Evolutionary conservation across 768 basidiomycete genomes (phyloP).

Genomic region (Leccinum sublutescens): DNA sequence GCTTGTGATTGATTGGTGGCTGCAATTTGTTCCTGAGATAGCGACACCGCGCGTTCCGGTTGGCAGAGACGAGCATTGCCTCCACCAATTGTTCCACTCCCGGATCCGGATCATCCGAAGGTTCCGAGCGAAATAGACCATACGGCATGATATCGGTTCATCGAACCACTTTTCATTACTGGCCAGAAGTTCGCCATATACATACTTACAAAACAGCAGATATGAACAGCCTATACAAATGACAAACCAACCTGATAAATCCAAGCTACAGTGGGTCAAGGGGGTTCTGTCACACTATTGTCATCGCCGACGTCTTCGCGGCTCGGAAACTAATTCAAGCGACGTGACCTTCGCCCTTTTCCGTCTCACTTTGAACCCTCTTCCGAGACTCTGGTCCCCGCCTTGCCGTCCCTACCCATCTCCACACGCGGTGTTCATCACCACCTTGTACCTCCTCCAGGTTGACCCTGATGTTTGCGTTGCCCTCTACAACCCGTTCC

Average conservation of each 20-base stretch:
- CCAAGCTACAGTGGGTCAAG: slow-evolving; percentile 21
- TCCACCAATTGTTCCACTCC: slow-evolving; percentile 28
- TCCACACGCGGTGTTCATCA: slow-evolving; percentile 88
- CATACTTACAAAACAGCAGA: slow-evolving; percentile 12
- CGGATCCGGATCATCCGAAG: slow-evolving; percentile 35
- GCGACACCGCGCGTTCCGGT: slow-evolving; percentile 13
- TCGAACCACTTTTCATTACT: slow-evolving; percentile 27
- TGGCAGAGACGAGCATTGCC: slow-evolving; percentile 30
- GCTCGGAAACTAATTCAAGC: slow-evolving; percentile 20
- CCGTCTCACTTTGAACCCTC: slow-evolving; percentile 28
- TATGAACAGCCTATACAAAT: slow-evolving; percentile 15
- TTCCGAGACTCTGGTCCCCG: slow-evolving; percentile 35
- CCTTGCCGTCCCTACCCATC: slow-evolving; percentile 72
- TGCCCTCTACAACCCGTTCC: slow-evolving; percentile 82
- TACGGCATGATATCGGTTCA: slow-evolving; percentile 21
- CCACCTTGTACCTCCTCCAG: slow-evolving; percentile 82
- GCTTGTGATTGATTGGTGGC: slow-evolving; percentile 30
- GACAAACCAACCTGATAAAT: slow-evolving; percentile 11
- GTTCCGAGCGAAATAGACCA: slow-evolving; percentile 25
- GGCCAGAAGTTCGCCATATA: slow-evolving; percentile 24
- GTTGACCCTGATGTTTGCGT: slow-evolving; percentile 85
- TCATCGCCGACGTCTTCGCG: slow-evolving; percentile 11
- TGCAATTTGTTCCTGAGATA: slow-evolving; percentile 28
- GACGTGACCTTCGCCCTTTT: slow-evolving; percentile 28
- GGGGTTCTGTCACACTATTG: slow-evolving; percentile 17